Evolutionary conservation across 2,329 filamentous ascomycete species (phyloP).

Genomic region (Fusarium begoniae): DNA sequence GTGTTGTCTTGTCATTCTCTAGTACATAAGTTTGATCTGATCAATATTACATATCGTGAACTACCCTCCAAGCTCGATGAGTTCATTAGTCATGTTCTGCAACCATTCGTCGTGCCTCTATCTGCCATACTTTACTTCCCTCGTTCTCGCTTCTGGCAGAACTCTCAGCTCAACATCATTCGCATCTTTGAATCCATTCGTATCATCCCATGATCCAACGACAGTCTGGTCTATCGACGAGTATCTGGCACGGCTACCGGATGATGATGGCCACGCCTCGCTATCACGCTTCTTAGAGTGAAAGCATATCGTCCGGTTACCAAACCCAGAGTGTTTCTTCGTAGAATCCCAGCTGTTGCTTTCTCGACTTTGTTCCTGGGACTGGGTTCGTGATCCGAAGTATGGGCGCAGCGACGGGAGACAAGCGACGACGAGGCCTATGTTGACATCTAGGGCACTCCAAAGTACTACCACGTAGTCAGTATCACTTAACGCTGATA

Average conservation of each 20-base stretch:
- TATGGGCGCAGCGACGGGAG: conserved; percentile 31
- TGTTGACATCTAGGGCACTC: conserved; percentile 25
- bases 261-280: neutral
- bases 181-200: neutral
- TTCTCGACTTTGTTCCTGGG: neutral
- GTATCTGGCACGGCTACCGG: neutral
- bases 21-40: neutral
- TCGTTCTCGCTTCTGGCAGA: neutral
- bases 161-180: neutral
- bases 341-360: neutral
- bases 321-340: neutral
- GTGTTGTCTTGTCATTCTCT: neutral
- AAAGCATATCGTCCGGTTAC: neutral
- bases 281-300: neutral
- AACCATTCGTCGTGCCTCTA: neutral
- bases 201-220: neutral
- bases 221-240: neutral
- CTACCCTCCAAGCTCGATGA: too few species aligned
- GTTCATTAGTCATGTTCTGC: rapidly evolving
- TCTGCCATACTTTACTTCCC: neutral
- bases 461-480: neutral
- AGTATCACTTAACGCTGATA: rapidly evolving
- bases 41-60: neutral
- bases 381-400: conserved; percentile 5
- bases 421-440: conserved; percentile 31